Evolutionary conservation across 2,329 filamentous ascomycete genomes (phyloP), one percentile per base, ranked within the genome.

Genomic region (Juglanconis oblonga): DNA sequence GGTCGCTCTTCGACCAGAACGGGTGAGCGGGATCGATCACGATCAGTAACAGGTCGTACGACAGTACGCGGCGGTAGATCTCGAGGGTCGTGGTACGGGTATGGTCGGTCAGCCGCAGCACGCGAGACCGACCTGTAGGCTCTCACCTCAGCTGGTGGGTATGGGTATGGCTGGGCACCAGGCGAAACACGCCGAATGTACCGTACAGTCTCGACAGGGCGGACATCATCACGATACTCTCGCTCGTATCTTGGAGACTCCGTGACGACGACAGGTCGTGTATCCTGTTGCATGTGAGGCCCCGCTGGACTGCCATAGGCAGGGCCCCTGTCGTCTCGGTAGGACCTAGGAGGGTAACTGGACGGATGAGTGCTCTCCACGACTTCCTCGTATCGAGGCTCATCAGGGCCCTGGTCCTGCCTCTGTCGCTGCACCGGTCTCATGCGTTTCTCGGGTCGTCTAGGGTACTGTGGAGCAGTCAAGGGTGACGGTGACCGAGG

Each of bases 401-500:
- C 76, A 52, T 74, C 73, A 54, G 76, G 64, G 45, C 51, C 57
- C 32, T 64, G 68, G 57, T 75, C 74, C 40, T 72, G 67, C 31
- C 72, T 73, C 59, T 78, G 77, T 52, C 74, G 76, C 49, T 76
- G 72, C 33, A 73, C 71, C 50, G 83, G 78, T 63, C 81, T 79
- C 67, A 81, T 79, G 54, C 85, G 81, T 69, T 88, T 88, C 65
- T 75, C 76, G 9, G 85, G 81, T 9, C 31, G 45, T 52, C 84
- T 79, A 36, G 78, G 71, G 62, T 81, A 78, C n/a, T 81, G 76
- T 24, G 79, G 79, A 17, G 79, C 79, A 62, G 75, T 75, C 54
- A 87, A 71, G 8, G 85, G 86, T 6, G 86, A 88, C 1, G 83
- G 81, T 2, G 87, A 89, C 52, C 77, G 79, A n/a, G 86, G 86